phyloP scores from a whole-genome alignment of 2,329 filamentous ascomycete species.

The Colletotrichum falcatum region DNA sequence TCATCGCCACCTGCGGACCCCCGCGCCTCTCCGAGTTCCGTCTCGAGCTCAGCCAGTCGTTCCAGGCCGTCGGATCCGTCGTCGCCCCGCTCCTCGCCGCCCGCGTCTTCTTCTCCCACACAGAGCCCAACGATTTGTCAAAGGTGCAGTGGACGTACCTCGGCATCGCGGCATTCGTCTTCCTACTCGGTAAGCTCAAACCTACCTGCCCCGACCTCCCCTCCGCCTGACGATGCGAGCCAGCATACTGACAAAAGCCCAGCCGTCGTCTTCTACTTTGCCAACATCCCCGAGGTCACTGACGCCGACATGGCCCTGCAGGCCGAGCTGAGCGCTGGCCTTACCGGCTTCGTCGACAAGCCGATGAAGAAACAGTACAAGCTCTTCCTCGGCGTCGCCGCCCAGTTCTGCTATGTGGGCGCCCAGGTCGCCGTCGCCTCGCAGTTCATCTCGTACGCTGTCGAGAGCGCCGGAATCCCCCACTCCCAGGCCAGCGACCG shows the following conservation, averaged over 20 bases:
- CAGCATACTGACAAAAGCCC: background rate
- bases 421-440: conserved; percentile 66
- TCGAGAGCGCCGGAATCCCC: conserved; percentile 49
- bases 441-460: conserved; percentile 66
- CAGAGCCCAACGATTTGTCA: conserved; percentile 60
- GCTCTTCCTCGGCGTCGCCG: conserved; percentile 69
- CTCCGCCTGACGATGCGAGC: background rate
- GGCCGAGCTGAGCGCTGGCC: conserved; percentile 54
- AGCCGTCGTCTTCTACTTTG: conserved; percentile 69
- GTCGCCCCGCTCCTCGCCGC: conserved; percentile 69
- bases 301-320: conserved; percentile 72
- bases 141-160: conserved; percentile 76
- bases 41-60: conserved; percentile 69
- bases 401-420: conserved; percentile 74
- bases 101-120: conserved; percentile 71
- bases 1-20: conserved; percentile 67
- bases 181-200: conserved; percentile 52
- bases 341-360: conserved; percentile 50
- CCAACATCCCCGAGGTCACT: conserved; percentile 64
- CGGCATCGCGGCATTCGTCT: conserved; percentile 71
- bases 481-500: conserved; percentile 55
- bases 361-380: conserved; percentile 70
- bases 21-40: conserved; percentile 68
- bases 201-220: background rate
- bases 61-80: conserved; percentile 69